Conservation (phyloP, 495 filamentous ascomycete species). For the Polyplosphaeria fusca region DNA sequence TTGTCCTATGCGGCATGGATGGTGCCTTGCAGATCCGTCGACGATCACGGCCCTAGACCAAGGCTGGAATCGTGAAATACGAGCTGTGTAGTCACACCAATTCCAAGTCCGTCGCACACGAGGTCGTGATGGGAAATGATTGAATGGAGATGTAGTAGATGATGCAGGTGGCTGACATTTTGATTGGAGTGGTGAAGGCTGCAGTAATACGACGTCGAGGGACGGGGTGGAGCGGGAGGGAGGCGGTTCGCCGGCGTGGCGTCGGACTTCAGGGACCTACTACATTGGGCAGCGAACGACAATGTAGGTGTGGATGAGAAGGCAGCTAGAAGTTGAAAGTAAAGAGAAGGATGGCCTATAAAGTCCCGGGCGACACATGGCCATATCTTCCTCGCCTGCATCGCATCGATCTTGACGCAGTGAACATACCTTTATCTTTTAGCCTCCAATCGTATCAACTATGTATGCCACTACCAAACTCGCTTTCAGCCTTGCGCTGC, state of each 20-base stretch:
- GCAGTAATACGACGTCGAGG: too few species aligned
- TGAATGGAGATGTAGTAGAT: not conserved
- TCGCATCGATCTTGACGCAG: not conserved
- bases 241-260: not conserved
- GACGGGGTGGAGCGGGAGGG: not conserved
- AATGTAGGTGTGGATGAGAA: not conserved
- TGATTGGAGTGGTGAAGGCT: too few species aligned
- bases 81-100: not conserved
- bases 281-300: not conserved
- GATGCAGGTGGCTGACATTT: not conserved
- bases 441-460: not conserved
- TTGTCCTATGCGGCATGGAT: too few species aligned
- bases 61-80: not conserved
- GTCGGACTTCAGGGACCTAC: not conserved
- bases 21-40: too few species aligned
- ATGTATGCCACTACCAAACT: conserved; percentile 16
- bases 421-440: not conserved
- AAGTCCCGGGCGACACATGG: too few species aligned
- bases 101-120: not conserved
- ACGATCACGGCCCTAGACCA: not conserved
- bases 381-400: too few species aligned
- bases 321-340: not conserved
- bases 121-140: not conserved
- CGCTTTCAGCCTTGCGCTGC: conserved; percentile 5
- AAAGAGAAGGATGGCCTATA: not conserved